phyloP scores from a whole-genome alignment of 257 asterid genomes.

The Sherardia arvensis region DNA sequence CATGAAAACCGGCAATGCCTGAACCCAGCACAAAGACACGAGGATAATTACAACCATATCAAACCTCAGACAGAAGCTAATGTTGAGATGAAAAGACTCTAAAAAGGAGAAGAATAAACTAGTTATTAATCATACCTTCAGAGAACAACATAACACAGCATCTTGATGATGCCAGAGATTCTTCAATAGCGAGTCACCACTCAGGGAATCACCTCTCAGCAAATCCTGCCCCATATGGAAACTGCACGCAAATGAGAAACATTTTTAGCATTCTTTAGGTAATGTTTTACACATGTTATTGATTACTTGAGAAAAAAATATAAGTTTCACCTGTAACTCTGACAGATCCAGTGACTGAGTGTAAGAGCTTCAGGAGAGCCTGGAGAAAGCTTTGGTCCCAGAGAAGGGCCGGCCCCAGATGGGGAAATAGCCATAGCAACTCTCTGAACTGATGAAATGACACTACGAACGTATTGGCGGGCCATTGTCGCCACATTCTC shows the following conservation, averaged over 20 bases:
- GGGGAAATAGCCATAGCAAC: conserved; percentile 94
- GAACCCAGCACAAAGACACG: conserved; percentile 21
- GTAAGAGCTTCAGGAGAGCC: conserved; percentile 92
- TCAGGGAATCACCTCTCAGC: conserved; percentile 38
- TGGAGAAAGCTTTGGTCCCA: conserved; percentile 49
- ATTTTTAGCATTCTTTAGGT: neutral
- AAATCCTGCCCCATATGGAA: conserved; percentile 67
- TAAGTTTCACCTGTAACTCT: conserved; percentile 63
- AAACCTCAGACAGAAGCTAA: neutral
- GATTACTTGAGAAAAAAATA: neutral
- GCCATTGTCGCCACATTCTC: conserved; percentile 86
- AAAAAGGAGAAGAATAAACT: neutral
- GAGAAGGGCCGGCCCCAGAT: conserved; percentile 45
- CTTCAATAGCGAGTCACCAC: conserved; percentile 57
- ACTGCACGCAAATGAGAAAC: conserved; percentile 27
- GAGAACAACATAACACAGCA: conserved; percentile 88
- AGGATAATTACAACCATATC: neutral
- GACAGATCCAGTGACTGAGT: conserved; percentile 91
- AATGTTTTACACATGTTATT: neutral
- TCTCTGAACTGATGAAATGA: conserved; percentile 86
- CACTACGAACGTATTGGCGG: conserved; percentile 87
- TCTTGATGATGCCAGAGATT: conserved; percentile 95
- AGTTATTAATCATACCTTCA: conserved; percentile 50
- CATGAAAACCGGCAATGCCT: conserved; percentile 78
- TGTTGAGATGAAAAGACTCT: neutral